Evolutionary conservation across 768 basidiomycete genomes (phyloP), one percentile per base, ranked within the genome.

Genomic region (Naematelia encephala): DNA sequence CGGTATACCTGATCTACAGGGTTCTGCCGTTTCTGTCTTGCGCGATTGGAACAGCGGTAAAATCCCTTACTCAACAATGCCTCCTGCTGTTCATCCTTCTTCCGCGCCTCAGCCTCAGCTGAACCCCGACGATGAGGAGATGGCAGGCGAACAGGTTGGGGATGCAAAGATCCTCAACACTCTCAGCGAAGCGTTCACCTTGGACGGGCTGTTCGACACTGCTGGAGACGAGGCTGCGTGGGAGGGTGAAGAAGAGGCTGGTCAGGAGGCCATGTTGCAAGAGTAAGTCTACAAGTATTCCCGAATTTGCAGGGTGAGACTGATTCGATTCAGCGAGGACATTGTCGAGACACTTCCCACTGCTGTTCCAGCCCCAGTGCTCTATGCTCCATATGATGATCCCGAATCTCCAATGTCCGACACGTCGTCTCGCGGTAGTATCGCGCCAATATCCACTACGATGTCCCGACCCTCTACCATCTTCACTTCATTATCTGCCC

Each of bases 21-120:
- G 87, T 4, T 84, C 91, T 0, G 91, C 93, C 0, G 86, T 90
- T 28, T 85, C 87, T 13, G 82, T 97, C 22, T 77, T 97, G 1
- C 84, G 81, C 50, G 92, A 99, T 73, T 99, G 94, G 93, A 97
- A 97, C 69, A 85, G 90, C 57, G 91, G 96, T 75, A 94, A 91
- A 72, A 94, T 97, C 11, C 88, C 90, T 0, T 98, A 90, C 78
- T 89, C 82, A 79, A 89, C 91, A 3, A 74, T 80, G 1, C 91
- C 92, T 8, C 92, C 94, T 0, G 70, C 80, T 5, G 74, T 89
- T 1, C 90, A 93, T 73, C 87, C 90, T 0, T 90, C 89, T 0
- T 81, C 84, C 28, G 81, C 90, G 57, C 87, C 88, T 4, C 78
- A 82, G 0, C 27, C 72, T 51, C 12, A 56, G 60, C n/a, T 80